A percentile compares a stretch with the other conserved stretches of the same genome.
Evolutionary conservation across 2,329 filamentous ascomycete genomes (phyloP).

Genomic region (Balansia obtecta): DNA sequence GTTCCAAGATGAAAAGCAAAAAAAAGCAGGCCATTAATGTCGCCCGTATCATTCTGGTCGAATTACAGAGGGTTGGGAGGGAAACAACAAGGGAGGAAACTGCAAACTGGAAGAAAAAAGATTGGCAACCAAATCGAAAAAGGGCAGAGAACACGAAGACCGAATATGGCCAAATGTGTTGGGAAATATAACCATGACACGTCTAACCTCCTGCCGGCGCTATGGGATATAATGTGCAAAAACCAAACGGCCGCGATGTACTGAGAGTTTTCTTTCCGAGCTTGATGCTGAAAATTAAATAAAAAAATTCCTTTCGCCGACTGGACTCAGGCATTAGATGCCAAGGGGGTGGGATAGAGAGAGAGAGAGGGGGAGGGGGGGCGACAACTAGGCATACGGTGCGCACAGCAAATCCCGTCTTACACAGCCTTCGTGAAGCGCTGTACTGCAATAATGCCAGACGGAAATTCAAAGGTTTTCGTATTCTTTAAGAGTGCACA

Average conservation of each 20-base stretch:
- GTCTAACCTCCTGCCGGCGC: slow-evolving; percentile 3
- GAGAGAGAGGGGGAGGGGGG: too few species aligned
- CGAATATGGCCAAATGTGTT: not conserved
- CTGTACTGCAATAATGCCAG: too few species aligned
- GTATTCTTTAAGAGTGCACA: too few species aligned
- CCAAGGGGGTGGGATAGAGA: too few species aligned
- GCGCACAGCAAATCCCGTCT: not conserved
- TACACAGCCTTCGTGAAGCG: not conserved
- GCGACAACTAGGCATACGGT: not conserved
- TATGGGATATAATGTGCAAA: not conserved
- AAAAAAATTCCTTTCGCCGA: not conserved
- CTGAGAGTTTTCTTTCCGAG: not conserved
- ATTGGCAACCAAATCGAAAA: slow-evolving; percentile 1
- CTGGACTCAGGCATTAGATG: not conserved
- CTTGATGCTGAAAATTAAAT: not conserved
- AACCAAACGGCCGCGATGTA: not conserved
- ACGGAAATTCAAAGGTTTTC: too few species aligned
- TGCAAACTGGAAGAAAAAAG: not conserved
- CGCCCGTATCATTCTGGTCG: slow-evolving; percentile 9
- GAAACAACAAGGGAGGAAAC: slow-evolving; percentile 3
- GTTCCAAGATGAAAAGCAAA: not conserved
- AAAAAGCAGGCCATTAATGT: not conserved
- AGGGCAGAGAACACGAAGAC: not conserved
- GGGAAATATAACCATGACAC: not conserved
- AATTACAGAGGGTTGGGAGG: not conserved